Evolutionary conservation across 148 eudicot species (phyloP).

Genomic region (Polygonum maritimum): DNA sequence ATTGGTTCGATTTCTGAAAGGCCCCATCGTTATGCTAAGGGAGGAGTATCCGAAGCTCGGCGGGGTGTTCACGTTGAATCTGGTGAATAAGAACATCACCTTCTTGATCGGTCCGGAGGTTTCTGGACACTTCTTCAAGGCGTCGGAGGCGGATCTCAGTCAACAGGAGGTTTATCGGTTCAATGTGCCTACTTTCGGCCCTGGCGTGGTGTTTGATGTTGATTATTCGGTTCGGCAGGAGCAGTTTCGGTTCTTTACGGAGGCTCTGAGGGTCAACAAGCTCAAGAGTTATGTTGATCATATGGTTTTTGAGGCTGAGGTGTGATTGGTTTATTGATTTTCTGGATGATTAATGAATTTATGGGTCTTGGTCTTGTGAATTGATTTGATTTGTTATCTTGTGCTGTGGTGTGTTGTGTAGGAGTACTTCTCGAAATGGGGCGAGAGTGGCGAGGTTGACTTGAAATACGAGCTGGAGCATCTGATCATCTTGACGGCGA

Average conservation of each 20-base stretch:
- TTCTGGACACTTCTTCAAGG: slow-evolving; percentile 93
- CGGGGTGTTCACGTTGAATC: slow-evolving; percentile 71
- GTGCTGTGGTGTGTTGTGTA: slow-evolving; percentile 17
- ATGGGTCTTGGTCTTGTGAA: neutral
- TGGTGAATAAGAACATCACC: slow-evolving; percentile 68
- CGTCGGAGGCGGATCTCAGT: slow-evolving; percentile 84
- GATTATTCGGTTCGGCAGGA: slow-evolving; percentile 81
- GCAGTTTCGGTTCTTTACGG: slow-evolving; percentile 95
- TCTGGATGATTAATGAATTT: neutral
- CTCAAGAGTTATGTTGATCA: slow-evolving; percentile 83
- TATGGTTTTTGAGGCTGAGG: slow-evolving; percentile 92
- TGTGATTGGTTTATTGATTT: slow-evolving; percentile 11
- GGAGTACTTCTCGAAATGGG: slow-evolving; percentile 96
- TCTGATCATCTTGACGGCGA: slow-evolving; percentile 87
- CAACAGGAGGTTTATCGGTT: slow-evolving; percentile 94
- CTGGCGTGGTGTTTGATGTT: slow-evolving; percentile 94
- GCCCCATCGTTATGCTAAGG: slow-evolving; percentile 70
- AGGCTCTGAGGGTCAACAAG: slow-evolving; percentile 72
- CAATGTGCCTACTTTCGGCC: slow-evolving; percentile 95
- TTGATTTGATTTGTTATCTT: neutral
- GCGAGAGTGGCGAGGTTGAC: slow-evolving; percentile 88
- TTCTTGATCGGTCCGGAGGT: slow-evolving; percentile 95
- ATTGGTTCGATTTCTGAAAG: slow-evolving; percentile 58
- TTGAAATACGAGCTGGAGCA: slow-evolving; percentile 85
- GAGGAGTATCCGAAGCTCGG: slow-evolving; percentile 90